A percentile compares a stretch with the other conserved stretches of the same genome.
Evolutionary conservation across 129 eudicot species (phyloP).

Genomic region (Flaveria bidentis): DNA sequence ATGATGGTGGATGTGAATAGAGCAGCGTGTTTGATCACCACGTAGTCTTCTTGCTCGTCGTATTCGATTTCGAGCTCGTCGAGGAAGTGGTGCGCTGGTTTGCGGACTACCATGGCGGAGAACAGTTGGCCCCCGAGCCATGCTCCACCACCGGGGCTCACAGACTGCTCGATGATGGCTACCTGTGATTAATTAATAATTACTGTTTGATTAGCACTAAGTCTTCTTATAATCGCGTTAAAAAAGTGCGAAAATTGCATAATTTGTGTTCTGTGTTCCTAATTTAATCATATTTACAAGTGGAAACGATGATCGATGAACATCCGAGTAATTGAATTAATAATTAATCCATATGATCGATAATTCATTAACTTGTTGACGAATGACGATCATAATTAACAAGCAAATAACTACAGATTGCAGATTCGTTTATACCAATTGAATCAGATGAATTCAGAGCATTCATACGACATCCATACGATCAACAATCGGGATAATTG

Average conservation of each 20-base stretch:
- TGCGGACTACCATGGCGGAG: conserved; percentile 84
- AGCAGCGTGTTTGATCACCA: conserved; percentile 79
- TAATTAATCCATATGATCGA: too few relatives aligned
- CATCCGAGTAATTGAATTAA: background rate
- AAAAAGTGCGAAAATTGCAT: background rate
- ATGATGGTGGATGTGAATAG: conserved; percentile 81
- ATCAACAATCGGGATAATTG: background rate
- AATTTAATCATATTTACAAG: background rate
- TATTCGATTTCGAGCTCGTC: conserved; percentile 70
- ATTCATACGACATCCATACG: too few relatives aligned
- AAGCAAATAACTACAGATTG: background rate
- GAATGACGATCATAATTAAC: too few relatives aligned
- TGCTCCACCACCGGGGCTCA: conserved; percentile 88
- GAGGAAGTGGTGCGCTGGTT: conserved; percentile 71
- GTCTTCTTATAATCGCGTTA: background rate
- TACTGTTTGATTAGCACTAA: background rate
- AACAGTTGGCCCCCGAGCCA: conserved; percentile 88
- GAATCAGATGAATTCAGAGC: background rate
- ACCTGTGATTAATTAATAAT: conserved; percentile 24
- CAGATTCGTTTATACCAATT: background rate
- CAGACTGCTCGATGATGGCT: conserved; percentile 81
- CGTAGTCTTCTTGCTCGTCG: conserved; percentile 71
- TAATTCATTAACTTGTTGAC: too few relatives aligned
- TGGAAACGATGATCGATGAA: background rate
- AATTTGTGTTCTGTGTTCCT: background rate